Evolutionary conservation across 371 early-diverging fungal genomes (phyloP), one percentile per base, ranked within the genome.

Genomic region (Haplosporangium sp.): DNA sequence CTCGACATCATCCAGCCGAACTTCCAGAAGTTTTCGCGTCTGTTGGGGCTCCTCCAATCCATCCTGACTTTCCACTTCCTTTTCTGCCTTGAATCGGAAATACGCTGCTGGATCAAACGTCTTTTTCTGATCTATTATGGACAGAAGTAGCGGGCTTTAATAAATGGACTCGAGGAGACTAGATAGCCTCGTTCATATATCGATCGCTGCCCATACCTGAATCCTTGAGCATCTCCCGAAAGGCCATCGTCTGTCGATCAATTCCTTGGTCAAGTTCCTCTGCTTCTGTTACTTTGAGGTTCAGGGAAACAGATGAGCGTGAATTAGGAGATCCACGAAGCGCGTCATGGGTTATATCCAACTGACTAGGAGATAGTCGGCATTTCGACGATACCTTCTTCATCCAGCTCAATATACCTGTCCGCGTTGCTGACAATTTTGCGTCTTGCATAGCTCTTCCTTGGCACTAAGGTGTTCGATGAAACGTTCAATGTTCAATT

Each of bases 251-350:
- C 50, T 71, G 72, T 6, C 77, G 58, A 46, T 77, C 77, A 36
- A 71, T 67, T 23, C 77, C 77, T 64, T 77, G 77, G 7, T 77
- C 77, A 40, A 71, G 64, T 38, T 77, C 77, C 41, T 77, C 77
- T 16, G 67, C 68, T 29, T 77, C 77, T 0, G 51, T 67, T 14
- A 72, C 77, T 77, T 65, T 10, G 38, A n/a, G 29, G 56, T 16
- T 8, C 21, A 11, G 16, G 20, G 45, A 9, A 3, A 23, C 40
- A 12, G 16, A 50, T 40, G 16, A 21, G 18, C 20, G 20, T 21
- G 55, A 37, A 40, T 13, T 20, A 36, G 43, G 9, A 46, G 2
- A 3, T 10, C 43, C 51, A 54, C 7, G 14, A n/a, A 20, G 20
- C 7, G 16, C 21, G 8, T 21, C n/a, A 53, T 9, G n/a, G 43